Evolutionary conservation across 805 yeast genomes (phyloP).

Genomic region (Ogataea wickerhamii): DNA sequence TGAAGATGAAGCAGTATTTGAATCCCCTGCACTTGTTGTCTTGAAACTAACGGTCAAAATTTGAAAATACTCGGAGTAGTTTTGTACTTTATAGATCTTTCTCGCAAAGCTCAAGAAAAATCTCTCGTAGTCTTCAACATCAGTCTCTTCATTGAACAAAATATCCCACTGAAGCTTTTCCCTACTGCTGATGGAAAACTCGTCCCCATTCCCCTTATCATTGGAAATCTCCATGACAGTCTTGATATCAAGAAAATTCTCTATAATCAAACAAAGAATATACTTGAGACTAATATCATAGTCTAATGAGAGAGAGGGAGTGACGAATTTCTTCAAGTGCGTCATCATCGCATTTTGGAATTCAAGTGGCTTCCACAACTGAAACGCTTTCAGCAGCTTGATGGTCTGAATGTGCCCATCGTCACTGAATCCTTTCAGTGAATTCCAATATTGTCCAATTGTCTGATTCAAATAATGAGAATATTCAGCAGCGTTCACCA

Average conservation of each 20-base stretch:
- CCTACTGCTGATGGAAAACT: slow-evolving; percentile 15
- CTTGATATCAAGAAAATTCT: slow-evolving; percentile 35
- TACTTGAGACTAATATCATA: slow-evolving; percentile 36
- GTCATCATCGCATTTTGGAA: slow-evolving; percentile 23
- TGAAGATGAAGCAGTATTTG: slow-evolving; percentile 9
- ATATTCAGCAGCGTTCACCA: slow-evolving; percentile 32
- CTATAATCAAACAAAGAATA: slow-evolving; percentile 34
- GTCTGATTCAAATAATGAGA: slow-evolving; percentile 26
- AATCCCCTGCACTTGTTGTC: slow-evolving; percentile 4
- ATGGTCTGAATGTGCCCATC: slow-evolving; percentile 8
- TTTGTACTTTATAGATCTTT: slow-evolving; percentile 11
- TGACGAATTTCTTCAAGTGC: slow-evolving; percentile 25
- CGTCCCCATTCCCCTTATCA: slow-evolving; percentile 13
- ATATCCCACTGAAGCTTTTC: slow-evolving; percentile 25
- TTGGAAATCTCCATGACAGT: slow-evolving; percentile 32
- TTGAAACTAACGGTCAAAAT: slow-evolving; percentile 14
- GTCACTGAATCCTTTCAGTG: slow-evolving; percentile 21
- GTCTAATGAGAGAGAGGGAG: slow-evolving; percentile 33
- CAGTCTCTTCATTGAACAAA: slow-evolving; percentile 20
- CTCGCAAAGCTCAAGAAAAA: slow-evolving; percentile 17
- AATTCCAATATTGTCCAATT: slow-evolving; percentile 25
- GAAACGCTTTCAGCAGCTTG: slow-evolving; percentile 26
- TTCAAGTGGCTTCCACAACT: slow-evolving; percentile 38
- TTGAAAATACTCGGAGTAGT: slow-evolving; percentile 18
- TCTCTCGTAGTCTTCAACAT: slow-evolving; percentile 16